These are phyloP conservation scores for Clonostachys byssicola DNA, from an alignment of 2,329 filamentous ascomycete species.

Conservation along the genomic window DNA sequence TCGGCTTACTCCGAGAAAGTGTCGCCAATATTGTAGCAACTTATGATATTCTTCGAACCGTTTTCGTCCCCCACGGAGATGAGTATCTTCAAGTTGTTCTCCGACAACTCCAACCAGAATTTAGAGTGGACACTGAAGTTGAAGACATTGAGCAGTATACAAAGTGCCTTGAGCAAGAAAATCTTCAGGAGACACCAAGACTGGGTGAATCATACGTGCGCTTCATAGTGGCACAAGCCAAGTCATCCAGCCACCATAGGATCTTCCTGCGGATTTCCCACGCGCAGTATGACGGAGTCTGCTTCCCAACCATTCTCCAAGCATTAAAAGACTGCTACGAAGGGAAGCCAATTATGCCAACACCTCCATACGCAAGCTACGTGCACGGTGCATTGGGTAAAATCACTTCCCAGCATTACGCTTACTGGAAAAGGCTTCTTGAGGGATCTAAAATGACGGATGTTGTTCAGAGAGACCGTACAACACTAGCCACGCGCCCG, in stretches of 20 bases:
- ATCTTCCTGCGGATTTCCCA: constrained; percentile 26
- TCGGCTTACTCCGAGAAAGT: constrained; percentile 34
- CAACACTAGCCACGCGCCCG: not conserved
- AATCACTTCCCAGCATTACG: constrained; percentile 11
- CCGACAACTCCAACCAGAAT: constrained; percentile 1
- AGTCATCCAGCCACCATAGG: not conserved
- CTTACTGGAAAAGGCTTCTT: constrained; percentile 38
- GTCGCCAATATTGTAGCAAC: constrained; percentile 57
- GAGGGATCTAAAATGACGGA: constrained; percentile 20
- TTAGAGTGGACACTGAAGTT: constrained; percentile 1
- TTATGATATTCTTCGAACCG: not conserved
- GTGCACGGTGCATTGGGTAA: constrained; percentile 1
- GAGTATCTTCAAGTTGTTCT: constrained; percentile 4
- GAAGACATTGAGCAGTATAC: constrained; percentile 5
- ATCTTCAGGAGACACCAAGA: not conserved
- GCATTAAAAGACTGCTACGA: constrained; percentile 29
- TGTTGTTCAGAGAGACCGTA: constrained; percentile 6
- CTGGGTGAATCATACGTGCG: constrained; percentile 1
- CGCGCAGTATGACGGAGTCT: constrained; percentile 41
- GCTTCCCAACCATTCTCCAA: constrained; percentile 28
- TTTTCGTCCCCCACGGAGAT: constrained; percentile 3
- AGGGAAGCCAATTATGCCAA: constrained; percentile 14
- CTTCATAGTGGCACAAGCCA: constrained; percentile 1
- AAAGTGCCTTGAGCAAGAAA: not conserved
- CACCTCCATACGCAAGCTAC: constrained; percentile 21